A percentile compares a stretch with the other conserved stretches of the same genome.
Conservation (phyloP, 306 rosid genomes). For the Gastrolobium bilobum region DNA sequence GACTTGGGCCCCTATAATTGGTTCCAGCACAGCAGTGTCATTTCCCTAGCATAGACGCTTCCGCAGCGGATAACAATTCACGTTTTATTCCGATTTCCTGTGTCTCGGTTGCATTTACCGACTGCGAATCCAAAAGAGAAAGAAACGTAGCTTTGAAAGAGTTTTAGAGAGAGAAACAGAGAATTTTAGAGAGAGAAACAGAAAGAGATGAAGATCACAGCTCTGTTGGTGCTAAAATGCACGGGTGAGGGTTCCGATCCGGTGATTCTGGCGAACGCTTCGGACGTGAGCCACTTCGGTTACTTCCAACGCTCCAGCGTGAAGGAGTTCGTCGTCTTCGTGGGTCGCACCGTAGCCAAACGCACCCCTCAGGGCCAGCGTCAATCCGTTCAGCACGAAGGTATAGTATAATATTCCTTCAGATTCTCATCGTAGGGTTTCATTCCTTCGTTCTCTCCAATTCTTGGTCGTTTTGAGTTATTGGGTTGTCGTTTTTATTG, state of each 20-base stretch:
- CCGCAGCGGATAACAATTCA: not conserved
- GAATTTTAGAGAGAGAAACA: slow-evolving; percentile 3
- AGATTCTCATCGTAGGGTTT: slow-evolving; percentile 39
- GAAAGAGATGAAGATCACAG: slow-evolving; percentile 91
- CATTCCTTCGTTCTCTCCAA: not conserved
- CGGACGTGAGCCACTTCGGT: slow-evolving; percentile 84
- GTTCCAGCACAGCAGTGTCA: slow-evolving; percentile 23
- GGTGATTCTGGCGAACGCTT: slow-evolving; percentile 72
- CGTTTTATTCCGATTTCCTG: not conserved
- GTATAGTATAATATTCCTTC: slow-evolving; percentile 38
- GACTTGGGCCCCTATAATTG: not conserved
- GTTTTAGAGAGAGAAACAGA: not conserved
- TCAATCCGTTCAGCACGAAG: slow-evolving; percentile 98
- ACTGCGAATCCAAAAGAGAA: slow-evolving; percentile 36
- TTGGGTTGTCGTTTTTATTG: not conserved
- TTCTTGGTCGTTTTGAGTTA: slow-evolving; percentile 25
- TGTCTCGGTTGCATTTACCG: not conserved
- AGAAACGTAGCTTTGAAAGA: slow-evolving; percentile 18
- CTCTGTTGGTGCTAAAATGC: slow-evolving; percentile 87
- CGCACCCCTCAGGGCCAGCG: slow-evolving; percentile 92
- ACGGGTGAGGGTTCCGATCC: slow-evolving; percentile 91
- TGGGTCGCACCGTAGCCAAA: slow-evolving; percentile 94
- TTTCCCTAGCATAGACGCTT: not conserved
- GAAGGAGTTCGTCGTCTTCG: slow-evolving; percentile 88
- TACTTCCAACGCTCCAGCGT: slow-evolving; percentile 95